Conservation (phyloP, 306 rosid species). For the Biancaea sappan region DNA sequence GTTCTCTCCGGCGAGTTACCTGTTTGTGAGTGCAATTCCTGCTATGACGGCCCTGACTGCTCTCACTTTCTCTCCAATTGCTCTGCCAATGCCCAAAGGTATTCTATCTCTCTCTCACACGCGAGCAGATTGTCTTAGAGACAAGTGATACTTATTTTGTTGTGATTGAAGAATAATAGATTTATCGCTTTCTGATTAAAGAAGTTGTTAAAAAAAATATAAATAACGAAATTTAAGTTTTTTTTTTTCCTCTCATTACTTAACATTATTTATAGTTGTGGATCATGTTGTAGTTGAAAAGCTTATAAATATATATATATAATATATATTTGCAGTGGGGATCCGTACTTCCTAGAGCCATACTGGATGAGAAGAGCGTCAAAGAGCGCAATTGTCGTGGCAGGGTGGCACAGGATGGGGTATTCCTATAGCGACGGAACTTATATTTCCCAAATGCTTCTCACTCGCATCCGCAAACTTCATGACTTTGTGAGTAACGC, state of each 20-base stretch:
- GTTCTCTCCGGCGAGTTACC: constrained; percentile 40
- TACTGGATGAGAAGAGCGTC: constrained; percentile 43
- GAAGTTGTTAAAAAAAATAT: no score
- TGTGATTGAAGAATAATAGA: no score
- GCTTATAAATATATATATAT: no score
- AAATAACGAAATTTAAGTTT: no score
- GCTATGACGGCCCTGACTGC: constrained; percentile 51
- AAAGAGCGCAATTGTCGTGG: constrained; percentile 35
- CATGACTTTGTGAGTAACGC: constrained; percentile 45
- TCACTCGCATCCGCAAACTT: constrained; percentile 22
- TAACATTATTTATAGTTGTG: no score
- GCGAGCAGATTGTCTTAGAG: no score
- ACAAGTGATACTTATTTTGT: no score
- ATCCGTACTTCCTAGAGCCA: constrained; percentile 50
- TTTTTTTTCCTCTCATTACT: no score
- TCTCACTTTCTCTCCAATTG: constrained; percentile 37
- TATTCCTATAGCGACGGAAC: constrained; percentile 7
- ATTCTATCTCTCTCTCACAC: no score
- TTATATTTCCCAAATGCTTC: constrained; percentile 26
- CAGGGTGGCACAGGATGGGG: constrained; percentile 58
- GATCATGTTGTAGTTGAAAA: no score
- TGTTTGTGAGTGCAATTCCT: constrained; percentile 56
- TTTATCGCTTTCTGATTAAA: no score
- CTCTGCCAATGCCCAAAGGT: constrained; percentile 46
- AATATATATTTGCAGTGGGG: constrained; percentile 36